Conservation (phyloP, 2,329 filamentous ascomycete species). For the Beauveria sp. region DNA sequence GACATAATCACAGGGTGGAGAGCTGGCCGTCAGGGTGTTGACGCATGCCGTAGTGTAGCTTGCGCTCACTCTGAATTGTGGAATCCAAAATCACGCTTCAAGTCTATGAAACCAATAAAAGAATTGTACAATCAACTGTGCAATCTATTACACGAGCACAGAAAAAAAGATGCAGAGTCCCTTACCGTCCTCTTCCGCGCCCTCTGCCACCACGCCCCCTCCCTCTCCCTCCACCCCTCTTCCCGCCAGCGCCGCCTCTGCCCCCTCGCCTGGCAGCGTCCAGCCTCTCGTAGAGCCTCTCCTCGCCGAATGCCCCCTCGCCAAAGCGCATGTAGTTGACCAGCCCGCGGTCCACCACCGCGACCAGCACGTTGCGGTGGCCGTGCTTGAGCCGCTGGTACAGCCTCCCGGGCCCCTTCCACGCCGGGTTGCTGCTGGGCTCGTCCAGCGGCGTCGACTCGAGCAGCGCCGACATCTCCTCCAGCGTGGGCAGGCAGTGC, state of each 20-base stretch:
- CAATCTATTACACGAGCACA: not conserved
- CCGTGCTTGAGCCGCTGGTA: slow-evolving; percentile 80
- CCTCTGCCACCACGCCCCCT: slow-evolving; percentile 19
- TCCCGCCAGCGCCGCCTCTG: slow-evolving; percentile 31
- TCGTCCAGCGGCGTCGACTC: slow-evolving; percentile 65
- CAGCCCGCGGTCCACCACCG: slow-evolving; percentile 82
- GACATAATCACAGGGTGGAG: not conserved
- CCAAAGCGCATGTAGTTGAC: slow-evolving; percentile 79
- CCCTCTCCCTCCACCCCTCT: slow-evolving; percentile 33
- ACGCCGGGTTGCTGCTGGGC: slow-evolving; percentile 29
- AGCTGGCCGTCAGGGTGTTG: not conserved
- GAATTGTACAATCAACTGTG: not conserved
- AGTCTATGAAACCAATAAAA: not conserved
- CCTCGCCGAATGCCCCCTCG: slow-evolving; percentile 72
- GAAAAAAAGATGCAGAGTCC: not conserved
- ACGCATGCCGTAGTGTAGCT: not conserved
- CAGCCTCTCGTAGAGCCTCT: slow-evolving; percentile 60
- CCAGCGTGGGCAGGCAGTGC: slow-evolving; percentile 63
- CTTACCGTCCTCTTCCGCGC: slow-evolving; percentile 17
- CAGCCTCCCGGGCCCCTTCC: slow-evolving; percentile 40
- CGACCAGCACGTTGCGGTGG: slow-evolving; percentile 73
- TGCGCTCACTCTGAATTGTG: not conserved
- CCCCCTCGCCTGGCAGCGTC: slow-evolving; percentile 28
- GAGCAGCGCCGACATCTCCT: slow-evolving; percentile 64
- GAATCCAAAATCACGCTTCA: not conserved